Evolutionary conservation across 139 green algal species (phyloP).

Genomic region (Auxenochlorella pyrenoidosa): DNA sequence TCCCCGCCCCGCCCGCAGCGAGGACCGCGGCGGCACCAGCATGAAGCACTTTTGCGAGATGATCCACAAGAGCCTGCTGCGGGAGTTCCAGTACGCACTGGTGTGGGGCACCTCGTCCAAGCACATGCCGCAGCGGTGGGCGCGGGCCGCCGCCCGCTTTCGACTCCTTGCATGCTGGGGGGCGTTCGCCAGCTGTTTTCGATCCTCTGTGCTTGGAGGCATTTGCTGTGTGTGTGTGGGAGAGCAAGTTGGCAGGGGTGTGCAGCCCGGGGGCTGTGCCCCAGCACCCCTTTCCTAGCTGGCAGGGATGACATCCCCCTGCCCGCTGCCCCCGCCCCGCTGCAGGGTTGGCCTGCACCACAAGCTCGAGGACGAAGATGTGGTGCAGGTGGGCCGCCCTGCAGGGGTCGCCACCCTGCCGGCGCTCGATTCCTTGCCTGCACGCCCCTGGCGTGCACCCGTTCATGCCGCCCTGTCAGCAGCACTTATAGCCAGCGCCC

Average conservation of each 20-base stretch:
- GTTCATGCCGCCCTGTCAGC: too few relatives aligned
- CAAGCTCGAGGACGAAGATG: conserved; percentile 84
- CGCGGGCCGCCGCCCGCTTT: too few relatives aligned
- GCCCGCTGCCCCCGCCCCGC: background rate
- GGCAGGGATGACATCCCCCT: too few relatives aligned
- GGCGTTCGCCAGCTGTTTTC: background rate
- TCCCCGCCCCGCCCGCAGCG: background rate
- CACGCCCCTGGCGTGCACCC: too few relatives aligned
- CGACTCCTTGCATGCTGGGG: too few relatives aligned
- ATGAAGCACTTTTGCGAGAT: conserved; percentile 89
- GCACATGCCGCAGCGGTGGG: conserved; percentile 95
- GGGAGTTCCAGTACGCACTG: conserved; percentile 94
- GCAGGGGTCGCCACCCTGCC: background rate
- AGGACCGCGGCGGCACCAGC: conserved; percentile 89
- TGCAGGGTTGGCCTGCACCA: conserved; percentile 58
- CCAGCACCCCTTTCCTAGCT: too few relatives aligned
- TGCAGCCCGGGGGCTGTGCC: too few relatives aligned
- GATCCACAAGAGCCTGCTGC: conserved; percentile 82
- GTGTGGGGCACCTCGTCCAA: conserved; percentile 96
- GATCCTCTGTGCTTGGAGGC: background rate
- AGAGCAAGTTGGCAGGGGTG: too few relatives aligned
- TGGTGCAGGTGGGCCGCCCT: conserved; percentile 71
- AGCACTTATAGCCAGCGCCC: background rate
- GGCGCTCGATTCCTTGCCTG: background rate
- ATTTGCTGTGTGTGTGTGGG: too few relatives aligned